These are phyloP conservation scores for Globisporangium perplexum DNA, from an alignment of 352 stramenopile genomes.

Conservation along the genomic window DNA sequence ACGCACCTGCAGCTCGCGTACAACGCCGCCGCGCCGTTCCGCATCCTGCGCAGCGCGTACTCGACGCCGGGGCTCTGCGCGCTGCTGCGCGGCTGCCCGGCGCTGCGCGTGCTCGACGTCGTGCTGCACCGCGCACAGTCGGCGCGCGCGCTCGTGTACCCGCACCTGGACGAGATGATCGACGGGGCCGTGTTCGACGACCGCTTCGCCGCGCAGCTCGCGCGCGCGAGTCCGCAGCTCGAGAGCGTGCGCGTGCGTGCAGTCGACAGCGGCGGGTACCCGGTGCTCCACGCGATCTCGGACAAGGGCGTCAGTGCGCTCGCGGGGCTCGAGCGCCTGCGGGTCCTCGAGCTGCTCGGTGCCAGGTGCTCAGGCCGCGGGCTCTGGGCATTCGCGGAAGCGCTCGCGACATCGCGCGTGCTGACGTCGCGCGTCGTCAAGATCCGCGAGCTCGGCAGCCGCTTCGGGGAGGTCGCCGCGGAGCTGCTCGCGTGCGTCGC, in stretches of 20 bases:
- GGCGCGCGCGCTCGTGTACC: constrained; percentile 40
- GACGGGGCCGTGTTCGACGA: constrained; percentile 45
- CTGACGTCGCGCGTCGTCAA: constrained; percentile 9
- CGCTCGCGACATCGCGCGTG: not conserved
- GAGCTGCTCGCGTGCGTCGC: constrained; percentile 14
- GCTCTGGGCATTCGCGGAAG: constrained; percentile 18
- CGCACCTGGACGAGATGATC: constrained; percentile 59
- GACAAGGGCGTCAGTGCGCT: constrained; percentile 25
- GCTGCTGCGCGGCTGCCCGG: constrained; percentile 23
- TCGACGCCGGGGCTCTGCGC: constrained; percentile 34
- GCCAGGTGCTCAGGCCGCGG: constrained; percentile 24
- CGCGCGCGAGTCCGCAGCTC: constrained; percentile 18
- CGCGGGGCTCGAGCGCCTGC: constrained; percentile 13
- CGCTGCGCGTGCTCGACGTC: constrained; percentile 31
- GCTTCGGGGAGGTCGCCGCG: constrained; percentile 34
- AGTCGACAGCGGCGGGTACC: constrained; percentile 15
- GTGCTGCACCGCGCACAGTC: constrained; percentile 43
- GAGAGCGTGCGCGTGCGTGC: constrained; percentile 30
- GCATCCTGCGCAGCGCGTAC: constrained; percentile 44
- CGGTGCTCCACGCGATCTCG: constrained; percentile 26
- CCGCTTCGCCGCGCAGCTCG: constrained; percentile 24
- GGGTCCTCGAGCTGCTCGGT: constrained; percentile 29
- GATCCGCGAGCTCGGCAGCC: constrained; percentile 30
- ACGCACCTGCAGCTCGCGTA: constrained; percentile 43
- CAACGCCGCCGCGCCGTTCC: constrained; percentile 41